These are phyloP conservation scores for Protomyces gravidus DNA, from an alignment of 1,139 yeast species.

Conservation along the genomic window DNA sequence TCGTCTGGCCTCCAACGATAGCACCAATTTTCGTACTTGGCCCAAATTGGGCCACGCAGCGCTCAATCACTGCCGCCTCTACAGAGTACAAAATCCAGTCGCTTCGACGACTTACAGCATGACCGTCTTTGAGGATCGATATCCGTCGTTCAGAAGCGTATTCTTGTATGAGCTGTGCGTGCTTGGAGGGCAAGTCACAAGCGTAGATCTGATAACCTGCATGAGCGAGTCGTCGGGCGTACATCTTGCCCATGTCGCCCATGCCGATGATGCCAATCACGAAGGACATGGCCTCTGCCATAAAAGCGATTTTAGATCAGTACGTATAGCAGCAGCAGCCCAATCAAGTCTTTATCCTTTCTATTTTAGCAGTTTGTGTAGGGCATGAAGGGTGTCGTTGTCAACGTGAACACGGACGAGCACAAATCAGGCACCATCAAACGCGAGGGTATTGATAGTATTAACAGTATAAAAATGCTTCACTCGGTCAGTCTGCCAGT, in stretches of 20 bases:
- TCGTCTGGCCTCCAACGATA: constrained; percentile 96
- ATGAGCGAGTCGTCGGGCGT: constrained; percentile 68
- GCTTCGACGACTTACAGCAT: constrained; percentile 68
- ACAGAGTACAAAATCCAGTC: constrained; percentile 86
- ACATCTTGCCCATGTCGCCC: constrained; percentile 93
- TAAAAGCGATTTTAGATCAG: too few species aligned
- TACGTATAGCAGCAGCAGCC: too few species aligned
- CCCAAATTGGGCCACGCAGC: constrained; percentile 70
- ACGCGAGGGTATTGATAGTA: too few species aligned
- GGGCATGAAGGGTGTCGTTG: too few species aligned
- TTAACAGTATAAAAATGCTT: too few species aligned
- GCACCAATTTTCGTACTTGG: constrained; percentile 84
- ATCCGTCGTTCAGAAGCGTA: constrained; percentile 46
- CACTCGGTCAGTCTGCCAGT: too few species aligned
- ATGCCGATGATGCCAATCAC: constrained; percentile 83
- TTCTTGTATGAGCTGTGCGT: constrained; percentile 47
- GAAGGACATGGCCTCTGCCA: not conserved
- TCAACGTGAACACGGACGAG: too few species aligned
- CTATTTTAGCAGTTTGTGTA: too few species aligned
- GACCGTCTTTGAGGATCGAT: constrained; percentile 66
- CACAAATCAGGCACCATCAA: too few species aligned
- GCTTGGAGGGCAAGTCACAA: constrained; percentile 75
- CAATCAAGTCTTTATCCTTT: too few species aligned
- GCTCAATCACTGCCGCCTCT: constrained; percentile 75
- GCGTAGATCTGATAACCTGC: constrained; percentile 78